Conservation (phyloP, 352 stramenopile genomes). For the Stramenopiles sp. region DNA sequence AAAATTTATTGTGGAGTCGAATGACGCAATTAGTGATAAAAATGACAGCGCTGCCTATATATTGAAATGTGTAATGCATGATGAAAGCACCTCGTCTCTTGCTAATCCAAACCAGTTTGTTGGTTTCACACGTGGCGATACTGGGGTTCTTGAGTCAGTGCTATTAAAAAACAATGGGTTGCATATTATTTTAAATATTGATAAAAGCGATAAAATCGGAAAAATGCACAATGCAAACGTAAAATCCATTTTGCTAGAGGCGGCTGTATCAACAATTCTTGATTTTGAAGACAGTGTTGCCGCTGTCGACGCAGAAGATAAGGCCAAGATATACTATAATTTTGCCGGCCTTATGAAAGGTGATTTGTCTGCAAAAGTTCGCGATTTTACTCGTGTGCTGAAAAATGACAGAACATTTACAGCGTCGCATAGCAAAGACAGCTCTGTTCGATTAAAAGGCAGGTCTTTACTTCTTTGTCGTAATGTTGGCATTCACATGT, state of each 20-base stretch:
- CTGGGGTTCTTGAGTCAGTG: constrained; percentile 20
- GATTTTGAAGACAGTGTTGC: constrained; percentile 29
- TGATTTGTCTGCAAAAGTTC: constrained; percentile 13
- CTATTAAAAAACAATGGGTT: constrained; percentile 12
- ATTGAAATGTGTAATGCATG: constrained; percentile 13
- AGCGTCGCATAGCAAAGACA: neutral
- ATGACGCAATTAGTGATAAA: neutral
- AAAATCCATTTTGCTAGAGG: constrained; percentile 24
- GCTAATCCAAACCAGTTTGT: constrained; percentile 20
- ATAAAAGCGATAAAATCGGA: constrained; percentile 18
- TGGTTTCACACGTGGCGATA: constrained; percentile 15
- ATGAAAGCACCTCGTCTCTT: constrained; percentile 15
- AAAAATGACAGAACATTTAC: constrained; percentile 24
- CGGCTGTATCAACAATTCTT: constrained; percentile 23
- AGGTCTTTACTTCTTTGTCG: constrained; percentile 21
- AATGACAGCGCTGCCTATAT: too few relatives aligned
- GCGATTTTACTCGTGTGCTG: neutral
- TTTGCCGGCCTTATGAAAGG: constrained; percentile 26
- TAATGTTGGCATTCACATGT: constrained; percentile 26
- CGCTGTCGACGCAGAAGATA: constrained; percentile 28
- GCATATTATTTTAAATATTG: constrained; percentile 25
- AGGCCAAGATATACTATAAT: constrained; percentile 24
- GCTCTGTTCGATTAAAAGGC: constrained; percentile 19
- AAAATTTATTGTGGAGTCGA: neutral
- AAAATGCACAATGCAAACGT: constrained; percentile 17